phyloP scores from a whole-genome alignment of 2,329 filamentous ascomycete species.

The Colletotrichum sp. region DNA sequence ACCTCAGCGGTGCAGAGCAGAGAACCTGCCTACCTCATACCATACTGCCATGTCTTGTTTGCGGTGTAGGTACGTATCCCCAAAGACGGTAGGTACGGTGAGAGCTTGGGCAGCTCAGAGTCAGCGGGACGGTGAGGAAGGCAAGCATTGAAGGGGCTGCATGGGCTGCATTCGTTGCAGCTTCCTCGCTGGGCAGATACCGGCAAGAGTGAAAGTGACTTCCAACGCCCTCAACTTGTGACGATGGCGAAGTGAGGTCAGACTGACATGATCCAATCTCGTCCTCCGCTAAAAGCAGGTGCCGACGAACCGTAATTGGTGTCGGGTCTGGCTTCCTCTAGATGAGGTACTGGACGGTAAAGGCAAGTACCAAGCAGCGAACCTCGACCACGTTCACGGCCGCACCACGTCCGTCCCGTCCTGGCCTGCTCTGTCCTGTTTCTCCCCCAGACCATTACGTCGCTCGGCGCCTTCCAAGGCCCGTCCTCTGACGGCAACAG shows the following conservation, averaged over 20 bases:
- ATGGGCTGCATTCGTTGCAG: not conserved
- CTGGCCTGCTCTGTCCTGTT: not conserved
- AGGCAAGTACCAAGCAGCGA: not conserved
- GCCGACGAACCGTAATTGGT: conserved; percentile 16
- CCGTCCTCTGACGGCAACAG: not conserved
- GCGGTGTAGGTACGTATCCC: not conserved
- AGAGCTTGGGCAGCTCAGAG: not conserved
- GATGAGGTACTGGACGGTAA: not conserved
- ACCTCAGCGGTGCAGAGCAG: too few relatives aligned
- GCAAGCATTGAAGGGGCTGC: not conserved
- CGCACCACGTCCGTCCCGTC: not conserved
- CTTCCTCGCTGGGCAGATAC: not conserved
- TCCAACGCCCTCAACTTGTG: not conserved
- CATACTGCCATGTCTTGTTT: not conserved
- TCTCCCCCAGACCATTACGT: not conserved
- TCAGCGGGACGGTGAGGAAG: not conserved
- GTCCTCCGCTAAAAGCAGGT: not conserved
- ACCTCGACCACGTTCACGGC: not conserved
- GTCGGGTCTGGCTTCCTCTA: not conserved
- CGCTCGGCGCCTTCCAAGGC: not conserved
- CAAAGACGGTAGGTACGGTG: not conserved
- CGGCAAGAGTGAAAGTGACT: too few relatives aligned
- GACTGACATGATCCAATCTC: conserved; percentile 18
- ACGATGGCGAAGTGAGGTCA: conserved; percentile 14
- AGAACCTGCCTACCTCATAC: not conserved